Conservation (phyloP, 306 rosid genomes). For the Fagus crenata region DNA sequence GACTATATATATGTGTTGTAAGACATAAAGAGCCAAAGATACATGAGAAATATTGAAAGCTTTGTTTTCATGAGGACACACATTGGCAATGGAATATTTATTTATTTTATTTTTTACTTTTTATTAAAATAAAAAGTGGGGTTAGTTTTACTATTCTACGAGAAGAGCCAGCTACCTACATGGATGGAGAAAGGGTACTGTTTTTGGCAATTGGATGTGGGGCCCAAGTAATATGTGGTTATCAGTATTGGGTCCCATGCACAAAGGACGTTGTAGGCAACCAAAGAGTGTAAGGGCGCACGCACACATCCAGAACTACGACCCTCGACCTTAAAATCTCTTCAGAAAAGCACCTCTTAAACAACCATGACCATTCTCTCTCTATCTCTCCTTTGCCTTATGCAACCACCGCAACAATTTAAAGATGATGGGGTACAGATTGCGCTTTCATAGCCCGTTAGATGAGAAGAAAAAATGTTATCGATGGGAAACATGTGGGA, state of each 20-base stretch:
- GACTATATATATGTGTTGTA: constrained; percentile 53
- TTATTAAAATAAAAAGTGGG: background rate
- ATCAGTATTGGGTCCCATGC: constrained; percentile 48
- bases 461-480: constrained; percentile 44
- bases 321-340: constrained; percentile 81
- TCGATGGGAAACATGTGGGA: constrained; percentile 32
- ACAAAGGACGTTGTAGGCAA: constrained; percentile 27
- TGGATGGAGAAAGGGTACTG: constrained; percentile 34
- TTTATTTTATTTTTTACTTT: constrained; percentile 6
- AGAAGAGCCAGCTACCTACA: constrained; percentile 58
- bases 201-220: constrained; percentile 34
- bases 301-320: constrained; percentile 74
- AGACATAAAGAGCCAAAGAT: constrained; percentile 41
- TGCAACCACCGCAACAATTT: constrained; percentile 67
- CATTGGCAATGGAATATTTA: background rate
- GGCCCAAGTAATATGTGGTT: constrained; percentile 42
- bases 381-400: constrained; percentile 43
- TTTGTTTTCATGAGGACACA: constrained; percentile 14
- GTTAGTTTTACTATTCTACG: constrained; percentile 35
- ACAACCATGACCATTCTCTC: constrained; percentile 58
- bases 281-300: constrained; percentile 50
- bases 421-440: constrained; percentile 24
- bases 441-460: constrained; percentile 36
- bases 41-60: constrained; percentile 5
- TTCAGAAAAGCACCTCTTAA: constrained; percentile 55